Evolutionary conservation across 345 rosid species (phyloP), one percentile per base, ranked within the genome.

Genomic region (Hibiscus mutabilis): DNA sequence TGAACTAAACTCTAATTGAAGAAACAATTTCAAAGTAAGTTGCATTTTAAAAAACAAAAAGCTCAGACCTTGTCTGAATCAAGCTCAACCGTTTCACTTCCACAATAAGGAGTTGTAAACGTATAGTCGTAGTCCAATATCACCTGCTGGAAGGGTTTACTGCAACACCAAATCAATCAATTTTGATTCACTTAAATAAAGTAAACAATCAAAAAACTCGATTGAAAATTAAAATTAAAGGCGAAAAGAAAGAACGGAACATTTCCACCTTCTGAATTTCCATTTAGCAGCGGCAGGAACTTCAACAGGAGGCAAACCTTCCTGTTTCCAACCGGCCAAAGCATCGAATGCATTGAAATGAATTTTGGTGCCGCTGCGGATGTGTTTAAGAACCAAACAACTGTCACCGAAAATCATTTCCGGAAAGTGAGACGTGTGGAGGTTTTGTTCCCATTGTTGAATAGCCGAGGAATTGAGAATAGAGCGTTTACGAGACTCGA

Each of bases 391-490:
- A 14, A 81, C 83, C 44, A 95, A 84, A 64, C 81, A 80, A 79
- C 88, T 92, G 66, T 90, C 92, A 2, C 99, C 99, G 79, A 95
- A 95, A 49, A 92, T 85, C 99, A 95, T 95, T 79, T 95, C 99
- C 3, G 99, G 99, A 66, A 95, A 79, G 71, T 95, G 98, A 64
- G 89, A 87, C 9, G 99, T 92, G 33, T 78, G 73, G 16, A 95
- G 97, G 80, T 79, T 87, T 69, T 88, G 74, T 71, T 92, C 98
- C 98, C 97, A 95, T 82, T 81, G 76, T 47, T 75, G 73, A 71
- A 74, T 73, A 68, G 89, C 55, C 77, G 91, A 83, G 66, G 97
- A 91, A 56, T 76, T 91, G 81, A 94, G 96, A 74, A 93, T 93
- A 82, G 93, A 82, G 79, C 87, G 81, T 25, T 81, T 89, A 68